A percentile compares a stretch with the other conserved stretches of the same genome.
phyloP scores from a whole-genome alignment of 192 early-diverging fungal genomes.

The Irineochytrium annulatum region DNA sequence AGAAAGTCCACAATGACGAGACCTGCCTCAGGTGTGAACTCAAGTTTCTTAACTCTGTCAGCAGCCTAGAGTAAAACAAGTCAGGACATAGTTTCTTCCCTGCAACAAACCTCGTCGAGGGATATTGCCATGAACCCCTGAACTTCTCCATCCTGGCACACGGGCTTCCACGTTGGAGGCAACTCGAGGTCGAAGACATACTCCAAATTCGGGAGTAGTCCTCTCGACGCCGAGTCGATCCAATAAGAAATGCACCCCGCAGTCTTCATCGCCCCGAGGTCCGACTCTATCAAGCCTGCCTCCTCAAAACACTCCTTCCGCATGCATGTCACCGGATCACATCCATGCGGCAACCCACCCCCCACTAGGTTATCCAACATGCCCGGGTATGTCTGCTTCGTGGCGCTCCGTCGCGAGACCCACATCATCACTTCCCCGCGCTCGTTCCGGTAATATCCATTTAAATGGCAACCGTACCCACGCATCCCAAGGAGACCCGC shows the following conservation, averaged over 20 bases:
- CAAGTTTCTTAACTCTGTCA: slow-evolving; percentile 30
- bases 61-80: slow-evolving; percentile 13
- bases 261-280: slow-evolving; percentile 49
- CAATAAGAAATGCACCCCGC: slow-evolving; percentile 72
- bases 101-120: slow-evolving; percentile 52
- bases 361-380: slow-evolving; percentile 51
- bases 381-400: slow-evolving; percentile 86
- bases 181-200: slow-evolving; percentile 83
- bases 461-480: slow-evolving; percentile 87
- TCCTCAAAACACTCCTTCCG: slow-evolving; percentile 92
- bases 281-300: slow-evolving; percentile 56
- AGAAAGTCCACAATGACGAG: slow-evolving; percentile 81
- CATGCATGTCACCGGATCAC: slow-evolving; percentile 59
- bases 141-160: slow-evolving; percentile 77
- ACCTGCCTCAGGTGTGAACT: slow-evolving; percentile 86
- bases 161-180: slow-evolving; percentile 49
- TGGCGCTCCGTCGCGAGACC: slow-evolving; percentile 71
- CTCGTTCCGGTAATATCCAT: slow-evolving; percentile 57
- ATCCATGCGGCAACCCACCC: slow-evolving; percentile 64
- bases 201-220: slow-evolving; percentile 77
- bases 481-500: slow-evolving; percentile 76
- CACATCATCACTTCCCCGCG: slow-evolving; percentile 67
- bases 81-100: not conserved
- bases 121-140: slow-evolving; percentile 68
- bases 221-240: slow-evolving; percentile 39